Conservation (phyloP, 2,329 filamentous ascomycete genomes). For the Penicillium italicum region DNA sequence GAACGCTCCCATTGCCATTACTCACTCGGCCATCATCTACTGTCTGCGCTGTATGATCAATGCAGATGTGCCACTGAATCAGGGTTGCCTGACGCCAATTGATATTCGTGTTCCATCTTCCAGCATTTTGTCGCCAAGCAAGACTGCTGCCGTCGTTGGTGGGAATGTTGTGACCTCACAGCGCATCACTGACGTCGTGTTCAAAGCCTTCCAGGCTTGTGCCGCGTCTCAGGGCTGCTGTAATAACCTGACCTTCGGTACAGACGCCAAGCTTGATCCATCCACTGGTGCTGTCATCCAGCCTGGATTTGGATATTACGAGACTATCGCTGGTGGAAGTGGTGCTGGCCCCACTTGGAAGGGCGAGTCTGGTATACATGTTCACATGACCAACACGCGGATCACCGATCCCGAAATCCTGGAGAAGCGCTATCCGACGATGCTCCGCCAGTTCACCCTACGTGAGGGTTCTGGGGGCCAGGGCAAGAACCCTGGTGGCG, state of each 20-base stretch:
- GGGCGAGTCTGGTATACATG: constrained; percentile 73
- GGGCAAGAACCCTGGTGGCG: constrained; percentile 67
- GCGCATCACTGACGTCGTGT: constrained; percentile 76
- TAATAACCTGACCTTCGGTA: constrained; percentile 80
- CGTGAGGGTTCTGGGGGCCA: constrained; percentile 61
- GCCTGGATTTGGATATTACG: constrained; percentile 80
- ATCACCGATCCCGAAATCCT: constrained; percentile 83
- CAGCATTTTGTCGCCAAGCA: constrained; percentile 69
- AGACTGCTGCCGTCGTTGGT: constrained; percentile 75
- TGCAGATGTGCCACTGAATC: constrained; percentile 80
- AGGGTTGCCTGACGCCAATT: constrained; percentile 76
- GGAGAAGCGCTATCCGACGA: constrained; percentile 73
- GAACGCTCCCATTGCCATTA: constrained; percentile 78
- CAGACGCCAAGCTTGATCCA: constrained; percentile 63
- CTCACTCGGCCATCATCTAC: constrained; percentile 82
- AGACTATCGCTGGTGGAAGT: constrained; percentile 77
- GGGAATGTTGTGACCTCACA: constrained; percentile 78
- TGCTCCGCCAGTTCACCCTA: constrained; percentile 69
- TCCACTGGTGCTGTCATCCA: constrained; percentile 52
- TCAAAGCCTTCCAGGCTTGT: constrained; percentile 75
- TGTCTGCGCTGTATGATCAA: constrained; percentile 75
- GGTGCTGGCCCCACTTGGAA: constrained; percentile 74
- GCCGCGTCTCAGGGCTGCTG: constrained; percentile 76
- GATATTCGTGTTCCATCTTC: constrained; percentile 66
- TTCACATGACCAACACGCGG: constrained; percentile 83